Percentiles rank a stretch among this genome's conserved stretches.
phyloP scores from a whole-genome alignment of 306 rosid species.

The Vigna trinervia region DNA sequence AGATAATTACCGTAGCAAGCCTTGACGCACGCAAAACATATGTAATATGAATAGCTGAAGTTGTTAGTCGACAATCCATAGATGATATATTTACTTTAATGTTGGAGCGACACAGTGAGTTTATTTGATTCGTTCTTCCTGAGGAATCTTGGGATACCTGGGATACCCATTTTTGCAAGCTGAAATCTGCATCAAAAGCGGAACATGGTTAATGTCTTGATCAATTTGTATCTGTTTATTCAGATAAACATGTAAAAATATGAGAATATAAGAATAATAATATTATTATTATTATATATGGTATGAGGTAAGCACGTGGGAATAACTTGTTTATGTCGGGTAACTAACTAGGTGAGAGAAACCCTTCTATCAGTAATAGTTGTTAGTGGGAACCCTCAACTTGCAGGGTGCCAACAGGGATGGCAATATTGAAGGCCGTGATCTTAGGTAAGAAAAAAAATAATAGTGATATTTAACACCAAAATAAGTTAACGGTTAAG shows the following conservation, averaged over 20 bases:
- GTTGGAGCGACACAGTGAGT: constrained; percentile 2
- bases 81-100: constrained; percentile 22
- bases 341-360: constrained; percentile 36
- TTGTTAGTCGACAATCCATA: constrained; percentile 40
- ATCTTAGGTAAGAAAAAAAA: not conserved
- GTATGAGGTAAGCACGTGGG: constrained; percentile 21
- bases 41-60: constrained; percentile 39
- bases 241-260: constrained; percentile 13
- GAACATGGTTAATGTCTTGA: constrained; percentile 31
- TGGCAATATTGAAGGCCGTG: constrained; percentile 27
- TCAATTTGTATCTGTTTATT: not conserved
- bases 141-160: constrained; percentile 74
- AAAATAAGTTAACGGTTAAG: constrained; percentile 21
- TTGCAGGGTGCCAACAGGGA: constrained; percentile 30
- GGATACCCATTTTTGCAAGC: constrained; percentile 87
- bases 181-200: constrained; percentile 69
- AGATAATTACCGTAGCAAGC: constrained; percentile 45
- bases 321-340: constrained; percentile 7
- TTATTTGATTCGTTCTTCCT: constrained; percentile 70
- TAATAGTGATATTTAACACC: not conserved
- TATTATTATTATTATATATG: not conserved
- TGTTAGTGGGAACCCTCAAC: constrained; percentile 42
- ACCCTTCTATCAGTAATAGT: not conserved
- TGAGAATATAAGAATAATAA: not conserved
- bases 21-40: constrained; percentile 31